Conservation (phyloP, 2,329 filamentous ascomycete genomes). For the Verticillium isaacii region DNA sequence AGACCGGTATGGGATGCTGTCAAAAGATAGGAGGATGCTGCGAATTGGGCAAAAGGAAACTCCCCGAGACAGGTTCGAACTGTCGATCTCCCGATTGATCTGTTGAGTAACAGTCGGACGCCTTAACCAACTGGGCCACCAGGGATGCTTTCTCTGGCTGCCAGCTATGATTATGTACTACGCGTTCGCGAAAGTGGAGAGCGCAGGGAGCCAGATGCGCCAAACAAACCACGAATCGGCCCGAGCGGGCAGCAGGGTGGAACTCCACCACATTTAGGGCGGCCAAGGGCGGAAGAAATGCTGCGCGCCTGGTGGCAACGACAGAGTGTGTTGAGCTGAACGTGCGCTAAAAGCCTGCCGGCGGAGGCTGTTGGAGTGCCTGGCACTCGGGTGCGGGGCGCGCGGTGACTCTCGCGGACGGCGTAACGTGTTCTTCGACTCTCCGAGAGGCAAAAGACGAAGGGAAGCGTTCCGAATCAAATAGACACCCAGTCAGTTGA, state of each 20-base stretch:
- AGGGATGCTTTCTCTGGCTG: not conserved
- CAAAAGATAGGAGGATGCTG: no score
- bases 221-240: not conserved
- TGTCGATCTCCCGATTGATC: constrained; percentile 3
- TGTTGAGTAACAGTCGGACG: constrained; percentile 3
- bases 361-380: not conserved
- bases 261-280: not conserved
- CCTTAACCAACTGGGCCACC: constrained; percentile 5
- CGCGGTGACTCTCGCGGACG: no score
- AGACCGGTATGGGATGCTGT: constrained; percentile 8
- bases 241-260: not conserved
- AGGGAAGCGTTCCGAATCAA: no score
- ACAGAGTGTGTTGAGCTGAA: not conserved
- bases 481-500: not conserved
- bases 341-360: not conserved
- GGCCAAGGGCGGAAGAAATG: not conserved
- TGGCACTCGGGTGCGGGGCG: no score
- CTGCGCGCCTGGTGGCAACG: not conserved
- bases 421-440: no score
- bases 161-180: not conserved
- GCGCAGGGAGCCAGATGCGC: not conserved
- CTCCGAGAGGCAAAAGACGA: no score
- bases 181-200: not conserved
- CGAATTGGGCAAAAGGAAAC: not conserved
- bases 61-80: constrained; percentile 5